Base-by-base conservation (phyloP, 2,329 filamentous ascomycete species). In the Cercospora nicotianae region DNA sequence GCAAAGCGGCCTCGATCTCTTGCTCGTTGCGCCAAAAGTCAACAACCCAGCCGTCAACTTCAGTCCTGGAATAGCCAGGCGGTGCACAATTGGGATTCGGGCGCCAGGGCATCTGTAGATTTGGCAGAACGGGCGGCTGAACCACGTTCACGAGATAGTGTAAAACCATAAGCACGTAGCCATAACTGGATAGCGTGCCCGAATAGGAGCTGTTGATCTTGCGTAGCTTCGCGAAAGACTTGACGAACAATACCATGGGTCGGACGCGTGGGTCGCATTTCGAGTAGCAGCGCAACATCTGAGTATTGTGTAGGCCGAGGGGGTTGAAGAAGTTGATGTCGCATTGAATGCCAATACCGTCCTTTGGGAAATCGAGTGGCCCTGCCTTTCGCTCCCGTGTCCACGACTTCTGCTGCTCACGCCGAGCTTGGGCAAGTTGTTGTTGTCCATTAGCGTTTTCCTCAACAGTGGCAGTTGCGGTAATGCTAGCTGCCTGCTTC, bases 311-410 rank as follows among this genome's bases (percentile, higher is more conserved):
- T 3, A 96, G 83, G 1, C 90, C 93, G 3, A 97, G 86, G 55
- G 91, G 88, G 18, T 93, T 93, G 1, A 91, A 91, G 77, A 97
- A 97, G 79, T 96, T 96, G 83, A 97, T 92, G 76, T 97, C 93
- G 77, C 92, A 95, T 77, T 94, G 91, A 13, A 94, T 91, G n/a
- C 93, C 93, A 30, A 90, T 87, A 3, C 89, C 90, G 8, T 83
- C 82, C 75, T 92, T 92, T 5, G 91, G 91, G 67, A 94, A 94
- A 77, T 95, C 92, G 2, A 96, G 85, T 10, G 82, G 82, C 0
- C 83, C 83, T 10, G 79, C 75, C 20, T 78, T 78, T 66, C 82
- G 83, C 69, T 85, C 83, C 20, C 83, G 80, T 1, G 77, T 75
- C 83, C 83, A 85, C 8, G 73, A 71, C 28, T 67, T 72, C 39